Percentiles rank a stretch among this genome's conserved stretches.
phyloP scores from a whole-genome alignment of 352 stramenopile species.

The Globisporangium echinulatum region DNA sequence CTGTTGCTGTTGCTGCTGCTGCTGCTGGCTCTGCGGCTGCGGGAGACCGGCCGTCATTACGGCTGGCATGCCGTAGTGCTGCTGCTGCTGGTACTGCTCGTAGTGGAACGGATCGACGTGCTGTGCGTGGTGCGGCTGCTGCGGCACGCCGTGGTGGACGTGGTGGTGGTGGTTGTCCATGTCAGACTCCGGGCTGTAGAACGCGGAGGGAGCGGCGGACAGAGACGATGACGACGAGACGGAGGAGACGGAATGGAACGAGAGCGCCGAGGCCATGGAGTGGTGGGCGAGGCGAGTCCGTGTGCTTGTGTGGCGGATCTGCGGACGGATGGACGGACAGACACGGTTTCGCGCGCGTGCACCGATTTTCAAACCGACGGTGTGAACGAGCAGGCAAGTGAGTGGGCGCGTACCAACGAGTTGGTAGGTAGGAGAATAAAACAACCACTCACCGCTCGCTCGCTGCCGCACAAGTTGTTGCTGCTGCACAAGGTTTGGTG shows the following conservation, averaged over 20 bases:
- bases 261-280: constrained; percentile 10
- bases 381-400: not conserved
- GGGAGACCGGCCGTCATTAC: constrained; percentile 2
- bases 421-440: constrained; percentile 20
- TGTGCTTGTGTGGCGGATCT: not conserved
- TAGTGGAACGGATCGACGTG: constrained; percentile 47
- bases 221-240: constrained; percentile 6
- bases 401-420: constrained; percentile 11
- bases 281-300: too few species aligned
- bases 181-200: not conserved
- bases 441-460: not conserved
- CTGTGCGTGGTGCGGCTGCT: constrained; percentile 13
- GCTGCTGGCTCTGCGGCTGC: not conserved
- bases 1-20: constrained; percentile 13
- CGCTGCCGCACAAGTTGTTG: not conserved
- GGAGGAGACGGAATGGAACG: not conserved
- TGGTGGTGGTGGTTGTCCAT: constrained; percentile 15
- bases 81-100: constrained; percentile 52
- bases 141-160: not conserved
- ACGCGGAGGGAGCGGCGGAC: not conserved
- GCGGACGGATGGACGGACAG: not conserved
- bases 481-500: too few species aligned
- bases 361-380: constrained; percentile 10
- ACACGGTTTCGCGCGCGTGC: not conserved
- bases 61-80: constrained; percentile 25